phyloP scores from a whole-genome alignment of 2,329 filamentous ascomycete species.

The Phoma sp. region DNA sequence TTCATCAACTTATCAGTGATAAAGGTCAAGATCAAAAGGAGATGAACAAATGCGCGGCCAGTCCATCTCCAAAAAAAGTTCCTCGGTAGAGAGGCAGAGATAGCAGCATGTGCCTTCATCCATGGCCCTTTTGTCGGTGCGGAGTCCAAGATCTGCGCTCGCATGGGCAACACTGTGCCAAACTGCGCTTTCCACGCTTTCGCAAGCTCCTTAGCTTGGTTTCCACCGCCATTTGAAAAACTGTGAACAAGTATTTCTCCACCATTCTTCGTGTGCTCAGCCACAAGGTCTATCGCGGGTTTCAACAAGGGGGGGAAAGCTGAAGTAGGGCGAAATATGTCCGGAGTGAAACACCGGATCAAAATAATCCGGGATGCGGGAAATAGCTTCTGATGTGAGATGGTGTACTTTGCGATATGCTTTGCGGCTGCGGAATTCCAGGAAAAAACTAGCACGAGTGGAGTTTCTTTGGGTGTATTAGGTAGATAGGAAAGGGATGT shows the following conservation, averaged over 20 bases:
- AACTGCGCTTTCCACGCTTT: conserved; percentile 39
- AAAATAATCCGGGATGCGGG: conserved; percentile 42
- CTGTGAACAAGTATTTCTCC: conserved; percentile 44
- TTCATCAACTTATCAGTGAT: conserved; percentile 23
- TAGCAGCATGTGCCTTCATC: conserved; percentile 42
- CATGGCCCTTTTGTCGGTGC: conserved; percentile 43
- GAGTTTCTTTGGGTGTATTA: no score
- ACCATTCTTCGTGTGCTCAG: conserved; percentile 28
- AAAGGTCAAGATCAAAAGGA: conserved; percentile 32
- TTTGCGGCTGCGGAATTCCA: conserved; percentile 48
- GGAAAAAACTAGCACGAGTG: conserved; percentile 42
- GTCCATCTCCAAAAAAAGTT: conserved; percentile 35
- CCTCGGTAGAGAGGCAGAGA: conserved; percentile 36
- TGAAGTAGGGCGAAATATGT: conserved; percentile 37
- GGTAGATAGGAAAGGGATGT: conserved; percentile 19
- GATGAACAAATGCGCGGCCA: conserved; percentile 36
- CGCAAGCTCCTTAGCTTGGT: conserved; percentile 44
- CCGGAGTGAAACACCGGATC: conserved; percentile 36
- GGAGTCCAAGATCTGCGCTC: conserved; percentile 43
- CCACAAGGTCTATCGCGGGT: conserved; percentile 38
- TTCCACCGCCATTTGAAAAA: conserved; percentile 48
- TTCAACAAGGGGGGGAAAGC: conserved; percentile 26
- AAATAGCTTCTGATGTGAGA: conserved; percentile 40
- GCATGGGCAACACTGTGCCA: conserved; percentile 34
- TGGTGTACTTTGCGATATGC: conserved; percentile 49